These are phyloP conservation scores for Pueraria montana DNA, from an alignment of 306 rosid genomes.

Conservation along the genomic window DNA sequence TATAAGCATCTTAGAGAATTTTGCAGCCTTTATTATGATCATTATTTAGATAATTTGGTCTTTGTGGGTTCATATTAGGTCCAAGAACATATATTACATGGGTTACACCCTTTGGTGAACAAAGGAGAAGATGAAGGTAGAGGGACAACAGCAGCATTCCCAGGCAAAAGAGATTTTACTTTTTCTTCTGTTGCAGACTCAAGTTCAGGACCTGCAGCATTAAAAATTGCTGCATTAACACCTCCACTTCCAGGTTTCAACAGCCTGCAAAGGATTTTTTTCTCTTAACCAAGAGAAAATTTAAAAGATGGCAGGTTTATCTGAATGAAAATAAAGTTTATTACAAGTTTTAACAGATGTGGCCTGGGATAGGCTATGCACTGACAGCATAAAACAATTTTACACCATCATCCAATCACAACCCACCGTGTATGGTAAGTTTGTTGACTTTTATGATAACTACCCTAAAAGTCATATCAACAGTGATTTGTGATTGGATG, in stretches of 20 bases:
- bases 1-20: constrained; percentile 78
- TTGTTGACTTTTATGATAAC: too few relatives aligned
- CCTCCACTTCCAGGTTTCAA: constrained; percentile 95
- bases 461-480: too few relatives aligned
- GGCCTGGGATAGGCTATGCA: too few relatives aligned
- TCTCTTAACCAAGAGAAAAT: constrained; percentile 41
- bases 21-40: constrained; percentile 79
- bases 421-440: too few relatives aligned
- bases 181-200: constrained; percentile 82
- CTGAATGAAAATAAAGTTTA: constrained; percentile 14
- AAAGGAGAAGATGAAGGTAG: constrained; percentile 84
- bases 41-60: constrained; percentile 84
- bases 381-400: too few relatives aligned
- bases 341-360: too few relatives aligned
- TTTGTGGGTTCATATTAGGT: constrained; percentile 92
- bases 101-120: constrained; percentile 80
- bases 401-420: too few relatives aligned
- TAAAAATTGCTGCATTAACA: constrained; percentile 91
- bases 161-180: constrained; percentile 74
- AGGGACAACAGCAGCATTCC: constrained; percentile 73
- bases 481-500: too few relatives aligned
- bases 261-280: constrained; percentile 69
- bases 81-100: constrained; percentile 97
- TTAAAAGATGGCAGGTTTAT: constrained; percentile 38
- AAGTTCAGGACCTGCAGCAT: constrained; percentile 84